Percentiles rank a stretch among this genome's conserved stretches.
phyloP scores from a whole-genome alignment of 2,329 filamentous ascomycete species.

The Cyphellophora attinorum region DNA sequence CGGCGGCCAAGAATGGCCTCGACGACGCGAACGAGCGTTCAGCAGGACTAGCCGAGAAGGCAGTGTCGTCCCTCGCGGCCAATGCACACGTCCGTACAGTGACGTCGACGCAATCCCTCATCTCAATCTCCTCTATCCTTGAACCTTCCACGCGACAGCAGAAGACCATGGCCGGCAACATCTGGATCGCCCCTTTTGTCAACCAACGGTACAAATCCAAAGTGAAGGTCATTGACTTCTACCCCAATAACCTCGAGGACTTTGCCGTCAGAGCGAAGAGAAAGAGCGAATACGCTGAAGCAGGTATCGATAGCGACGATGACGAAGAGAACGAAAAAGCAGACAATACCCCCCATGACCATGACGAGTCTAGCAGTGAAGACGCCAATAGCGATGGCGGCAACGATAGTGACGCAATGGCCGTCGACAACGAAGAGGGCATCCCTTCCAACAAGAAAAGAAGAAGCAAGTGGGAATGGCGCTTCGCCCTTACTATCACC shows the following conservation, averaged over 20 bases:
- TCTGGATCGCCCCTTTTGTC: conserved; percentile 56
- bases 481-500: conserved; percentile 70
- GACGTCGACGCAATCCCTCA: conserved; percentile 30
- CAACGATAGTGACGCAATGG: conserved; percentile 22
- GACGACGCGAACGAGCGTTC: background rate
- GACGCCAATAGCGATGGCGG: conserved; percentile 3
- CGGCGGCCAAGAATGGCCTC: conserved; percentile 1
- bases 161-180: conserved; percentile 33
- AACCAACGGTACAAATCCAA: conserved; percentile 59
- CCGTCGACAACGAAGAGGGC: conserved; percentile 10
- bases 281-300: conserved; percentile 39
- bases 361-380: conserved; percentile 21
- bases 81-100: conserved; percentile 36
- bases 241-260: conserved; percentile 58
- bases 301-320: conserved; percentile 32
- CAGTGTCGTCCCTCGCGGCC: background rate
- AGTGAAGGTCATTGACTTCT: conserved; percentile 75
- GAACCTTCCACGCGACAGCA: conserved; percentile 36
- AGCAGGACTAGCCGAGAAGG: background rate
- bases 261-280: conserved; percentile 49
- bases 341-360: conserved; percentile 12
- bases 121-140: conserved; percentile 39
- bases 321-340: conserved; percentile 19
- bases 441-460: conserved; percentile 9
- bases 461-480: conserved; percentile 81